Evolutionary conservation across 75 land plant species (phyloP), one percentile per base, ranked within the genome.

Genomic region (Ceratopteris richardii): DNA sequence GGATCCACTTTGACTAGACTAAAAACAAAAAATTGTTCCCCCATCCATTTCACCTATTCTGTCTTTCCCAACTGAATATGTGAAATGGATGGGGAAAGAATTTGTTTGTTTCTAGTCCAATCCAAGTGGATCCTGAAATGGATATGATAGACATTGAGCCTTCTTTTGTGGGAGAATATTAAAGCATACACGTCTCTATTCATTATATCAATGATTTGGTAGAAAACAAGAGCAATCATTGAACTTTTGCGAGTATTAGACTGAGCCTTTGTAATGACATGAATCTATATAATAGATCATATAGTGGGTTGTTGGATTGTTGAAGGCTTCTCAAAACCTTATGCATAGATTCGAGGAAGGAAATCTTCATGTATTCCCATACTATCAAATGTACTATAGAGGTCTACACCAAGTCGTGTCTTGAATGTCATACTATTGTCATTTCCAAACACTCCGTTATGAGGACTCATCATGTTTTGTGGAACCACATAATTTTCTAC

Each of bases 191-290:
- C n/a, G n/a, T 93, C 98, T 58, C 87, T 56, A 41, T 29, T 48
- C 40, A 80, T 22, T 7, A 84, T 93, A 22, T 93, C 98, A 30
- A 85, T 75, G 56, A 80, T 77, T 64, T 93, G 98, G 47, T 87
- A 85, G 31, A 93, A 95, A 24, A 87, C 65, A 37, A 93, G 80
- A 2, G 94, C 90, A 46, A 93, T 88, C 95, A 93, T 93, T 69
- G 98, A 93, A 13, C 90, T 82, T 63, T 93, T 93, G 1, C 98
- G 95, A 13, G 98, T 93, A 11, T 95, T 95, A 36, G 90, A 85
- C 83, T 93, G 95, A 2, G 98, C 98, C 67, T 93, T 95, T 0
- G 98, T 95, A 29, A 93, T 93, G 44, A 90, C 98, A 56, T 93
- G 75, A 24, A 86, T 90, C 12, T 57, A 61, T 36, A 85, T 77